Percentiles rank a stretch among this genome's conserved stretches.
Evolutionary conservation across 2,329 filamentous ascomycete species (phyloP).

Genomic region (Alternaria conjuncta): DNA sequence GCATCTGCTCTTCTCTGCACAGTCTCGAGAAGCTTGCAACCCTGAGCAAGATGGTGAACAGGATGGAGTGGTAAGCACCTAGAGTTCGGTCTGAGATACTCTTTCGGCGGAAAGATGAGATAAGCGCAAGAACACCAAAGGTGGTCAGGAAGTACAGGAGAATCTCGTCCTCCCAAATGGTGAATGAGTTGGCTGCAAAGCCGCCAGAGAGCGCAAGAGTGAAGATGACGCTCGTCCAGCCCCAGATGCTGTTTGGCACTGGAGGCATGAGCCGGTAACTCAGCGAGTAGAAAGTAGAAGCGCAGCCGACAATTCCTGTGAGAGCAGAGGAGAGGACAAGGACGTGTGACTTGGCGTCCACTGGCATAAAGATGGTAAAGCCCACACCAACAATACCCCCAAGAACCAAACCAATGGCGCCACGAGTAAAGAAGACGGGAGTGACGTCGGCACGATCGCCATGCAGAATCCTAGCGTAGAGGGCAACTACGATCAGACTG

Average conservation of each 20-base stretch:
- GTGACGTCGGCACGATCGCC: slow-evolving; percentile 62
- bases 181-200: slow-evolving; percentile 97
- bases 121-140: slow-evolving; percentile 77
- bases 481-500: slow-evolving; percentile 71
- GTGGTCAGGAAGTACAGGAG: slow-evolving; percentile 89
- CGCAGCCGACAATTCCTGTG: slow-evolving; percentile 49
- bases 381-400: slow-evolving; percentile 53
- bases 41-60: slow-evolving; percentile 81
- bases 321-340: slow-evolving; percentile 51
- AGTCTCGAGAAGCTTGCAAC: slow-evolving; percentile 86
- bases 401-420: slow-evolving; percentile 56
- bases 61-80: slow-evolving; percentile 81
- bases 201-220: slow-evolving; percentile 88
- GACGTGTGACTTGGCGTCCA: slow-evolving; percentile 49
- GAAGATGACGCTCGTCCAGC: slow-evolving; percentile 82
- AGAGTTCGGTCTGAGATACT: slow-evolving; percentile 72
- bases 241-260: slow-evolving; percentile 80
- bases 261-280: slow-evolving; percentile 57
- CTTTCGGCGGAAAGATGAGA: slow-evolving; percentile 77
- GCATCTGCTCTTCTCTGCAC: slow-evolving; percentile 98
- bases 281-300: slow-evolving; percentile 51
- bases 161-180: slow-evolving; percentile 98
- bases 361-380: slow-evolving; percentile 52
- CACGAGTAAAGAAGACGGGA: slow-evolving; percentile 59
- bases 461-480: slow-evolving; percentile 70